phyloP scores from a whole-genome alignment of 345 rosid species.

The Xanthoceras sorbifolium region DNA sequence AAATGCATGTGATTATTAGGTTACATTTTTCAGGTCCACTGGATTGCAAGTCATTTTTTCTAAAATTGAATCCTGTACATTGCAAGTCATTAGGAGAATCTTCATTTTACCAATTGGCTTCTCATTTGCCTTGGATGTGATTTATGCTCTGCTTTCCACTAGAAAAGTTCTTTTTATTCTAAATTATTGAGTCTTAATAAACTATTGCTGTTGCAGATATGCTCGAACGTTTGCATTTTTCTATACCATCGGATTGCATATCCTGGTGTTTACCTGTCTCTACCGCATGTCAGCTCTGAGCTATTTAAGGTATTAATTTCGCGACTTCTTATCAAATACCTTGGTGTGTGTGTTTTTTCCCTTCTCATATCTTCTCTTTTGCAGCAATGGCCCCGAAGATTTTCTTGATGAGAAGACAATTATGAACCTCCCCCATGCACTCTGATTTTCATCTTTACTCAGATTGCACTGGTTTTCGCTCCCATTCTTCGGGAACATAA shows the following conservation, averaged over 20 bases:
- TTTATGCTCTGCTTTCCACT: not conserved
- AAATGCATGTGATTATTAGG: not conserved
- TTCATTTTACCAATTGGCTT: not conserved
- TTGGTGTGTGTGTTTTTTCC: not conserved
- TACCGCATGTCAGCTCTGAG: conserved; percentile 96
- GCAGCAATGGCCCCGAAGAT: conserved; percentile 80
- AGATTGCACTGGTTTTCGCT: conserved; percentile 6
- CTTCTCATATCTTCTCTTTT: conserved; percentile 3
- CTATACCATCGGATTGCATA: conserved; percentile 86
- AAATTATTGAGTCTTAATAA: not conserved
- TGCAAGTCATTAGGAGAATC: not conserved
- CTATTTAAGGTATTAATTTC: conserved; percentile 61
- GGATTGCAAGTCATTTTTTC: too few relatives aligned
- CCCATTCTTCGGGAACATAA: not conserved
- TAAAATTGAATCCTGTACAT: not conserved
- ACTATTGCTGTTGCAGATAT: conserved; percentile 49
- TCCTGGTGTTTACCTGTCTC: conserved; percentile 88
- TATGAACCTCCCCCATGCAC: conserved; percentile 68
- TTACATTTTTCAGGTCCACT: not conserved
- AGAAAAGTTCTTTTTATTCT: not conserved
- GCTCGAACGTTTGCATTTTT: conserved; percentile 93
- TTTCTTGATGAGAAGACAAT: conserved; percentile 46
- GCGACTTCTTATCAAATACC: not conserved
- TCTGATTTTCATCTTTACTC: conserved; percentile 31
- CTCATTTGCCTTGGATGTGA: not conserved